These are phyloP conservation scores for Blastocystis sp. DNA, from an alignment of 352 stramenopile genomes.

Conservation along the genomic window DNA sequence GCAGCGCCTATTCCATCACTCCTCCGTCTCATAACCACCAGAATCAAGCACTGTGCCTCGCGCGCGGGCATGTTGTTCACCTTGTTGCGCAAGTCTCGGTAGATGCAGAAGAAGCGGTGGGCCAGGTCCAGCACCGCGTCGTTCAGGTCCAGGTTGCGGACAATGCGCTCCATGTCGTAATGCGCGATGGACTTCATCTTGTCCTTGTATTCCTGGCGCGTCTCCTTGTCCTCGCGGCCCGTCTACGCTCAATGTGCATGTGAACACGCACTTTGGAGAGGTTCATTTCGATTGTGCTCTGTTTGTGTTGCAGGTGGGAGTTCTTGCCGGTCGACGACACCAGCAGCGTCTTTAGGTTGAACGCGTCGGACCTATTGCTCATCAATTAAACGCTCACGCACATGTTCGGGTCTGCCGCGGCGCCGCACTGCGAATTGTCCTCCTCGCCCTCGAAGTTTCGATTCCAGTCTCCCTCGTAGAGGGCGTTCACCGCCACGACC, in stretches of 20 bases:
- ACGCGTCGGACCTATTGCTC: conserved; percentile 30
- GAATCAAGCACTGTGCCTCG: conserved; percentile 61
- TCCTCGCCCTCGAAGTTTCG: conserved; percentile 62
- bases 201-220: conserved; percentile 61
- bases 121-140: conserved; percentile 56
- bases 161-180: conserved; percentile 51
- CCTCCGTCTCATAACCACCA: neutral
- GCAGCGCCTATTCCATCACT: conserved; percentile 21
- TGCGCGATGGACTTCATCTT: conserved; percentile 49
- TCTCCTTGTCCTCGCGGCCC: conserved; percentile 52
- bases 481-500: conserved; percentile 10
- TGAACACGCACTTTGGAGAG: conserved; percentile 9
- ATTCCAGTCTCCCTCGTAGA: conserved; percentile 63
- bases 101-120: conserved; percentile 55
- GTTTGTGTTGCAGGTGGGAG: conserved; percentile 12
- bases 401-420: conserved; percentile 36
- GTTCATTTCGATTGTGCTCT: conserved; percentile 59
- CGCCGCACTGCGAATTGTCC: conserved; percentile 40
- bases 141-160: neutral
- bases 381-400: neutral
- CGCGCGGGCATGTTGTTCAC: conserved; percentile 59
- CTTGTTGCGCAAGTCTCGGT: conserved; percentile 49
- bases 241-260: conserved; percentile 1
- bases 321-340: neutral
- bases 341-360: conserved; percentile 31